Conservation (phyloP, 257 asterid species). For the Penstemon barbatus region DNA sequence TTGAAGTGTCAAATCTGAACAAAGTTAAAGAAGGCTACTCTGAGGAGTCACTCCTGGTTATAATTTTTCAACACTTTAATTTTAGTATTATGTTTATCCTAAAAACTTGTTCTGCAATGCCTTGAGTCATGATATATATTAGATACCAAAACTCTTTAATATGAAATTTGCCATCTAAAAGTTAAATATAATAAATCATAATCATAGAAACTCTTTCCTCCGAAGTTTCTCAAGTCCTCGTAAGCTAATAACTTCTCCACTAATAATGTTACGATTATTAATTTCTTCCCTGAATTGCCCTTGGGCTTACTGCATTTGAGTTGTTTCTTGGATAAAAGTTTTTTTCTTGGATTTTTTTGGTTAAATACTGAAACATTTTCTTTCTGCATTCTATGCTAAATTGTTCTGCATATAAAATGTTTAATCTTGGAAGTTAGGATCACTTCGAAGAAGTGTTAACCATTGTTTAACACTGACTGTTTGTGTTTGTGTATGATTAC, state of each 20-base stretch:
- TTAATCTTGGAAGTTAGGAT: too few species aligned
- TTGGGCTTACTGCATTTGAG: not conserved
- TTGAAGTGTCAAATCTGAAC: constrained; percentile 95
- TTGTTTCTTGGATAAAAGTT: not conserved
- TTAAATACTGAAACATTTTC: not conserved
- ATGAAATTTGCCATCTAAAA: constrained; percentile 2
- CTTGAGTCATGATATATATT: not conserved
- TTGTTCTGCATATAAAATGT: not conserved
- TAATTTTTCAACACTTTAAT: constrained; percentile 5
- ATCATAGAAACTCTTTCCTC: not conserved
- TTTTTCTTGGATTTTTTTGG: not conserved
- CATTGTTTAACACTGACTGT: too few species aligned
- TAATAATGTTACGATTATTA: not conserved
- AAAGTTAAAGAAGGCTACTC: constrained; percentile 98
- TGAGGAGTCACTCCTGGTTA: constrained; percentile 96
- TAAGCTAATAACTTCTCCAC: not conserved
- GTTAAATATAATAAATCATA: constrained; percentile 11
- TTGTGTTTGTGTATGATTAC: too few species aligned
- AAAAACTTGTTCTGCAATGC: constrained; percentile 9
- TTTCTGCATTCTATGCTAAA: not conserved
- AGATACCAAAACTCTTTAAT: constrained; percentile 1
- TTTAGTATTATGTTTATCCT: constrained; percentile 5
- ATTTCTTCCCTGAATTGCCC: not conserved
- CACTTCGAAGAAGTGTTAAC: too few species aligned
- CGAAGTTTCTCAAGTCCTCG: not conserved